Evolutionary conservation across 306 rosid species (phyloP).

Genomic region (Purshia tridentata): DNA sequence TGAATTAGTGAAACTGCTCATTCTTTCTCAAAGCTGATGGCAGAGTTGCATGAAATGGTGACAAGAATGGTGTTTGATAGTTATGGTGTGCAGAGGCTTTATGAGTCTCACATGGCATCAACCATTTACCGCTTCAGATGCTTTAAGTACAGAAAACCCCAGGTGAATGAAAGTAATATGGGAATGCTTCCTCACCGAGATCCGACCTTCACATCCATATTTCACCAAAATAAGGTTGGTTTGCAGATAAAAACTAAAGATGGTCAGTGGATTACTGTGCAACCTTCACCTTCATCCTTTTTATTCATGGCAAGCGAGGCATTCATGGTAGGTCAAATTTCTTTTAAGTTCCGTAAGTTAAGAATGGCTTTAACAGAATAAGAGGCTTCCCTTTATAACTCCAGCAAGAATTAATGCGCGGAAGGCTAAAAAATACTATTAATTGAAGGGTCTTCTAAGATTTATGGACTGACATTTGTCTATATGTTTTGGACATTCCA

Average conservation of each 20-base stretch:
- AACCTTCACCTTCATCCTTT: constrained; percentile 32
- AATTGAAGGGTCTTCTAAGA: not conserved
- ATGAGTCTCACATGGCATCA: constrained; percentile 16
- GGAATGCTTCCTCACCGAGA: no score
- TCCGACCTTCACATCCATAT: not conserved
- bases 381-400: no score
- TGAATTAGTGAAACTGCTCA: constrained; percentile 24
- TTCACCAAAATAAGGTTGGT: constrained; percentile 37
- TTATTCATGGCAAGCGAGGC: constrained; percentile 38
- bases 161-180: no score
- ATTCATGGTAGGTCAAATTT: constrained; percentile 27
- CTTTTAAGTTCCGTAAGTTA: no score
- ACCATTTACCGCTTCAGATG: constrained; percentile 27
- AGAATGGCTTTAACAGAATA: no score
- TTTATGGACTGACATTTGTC: constrained; percentile 16
- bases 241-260: constrained; percentile 33
- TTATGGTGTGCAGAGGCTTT: constrained; percentile 30
- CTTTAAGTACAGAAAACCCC: no score
- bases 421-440: constrained; percentile 5
- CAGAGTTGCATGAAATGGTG: constrained; percentile 24
- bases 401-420: no score
- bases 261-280: constrained; percentile 32
- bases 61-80: constrained; percentile 41
- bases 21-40: constrained; percentile 26
- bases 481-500: no score